Base-by-base conservation (phyloP, 805 yeast species). In the Komagataella ulmi region DNA sequence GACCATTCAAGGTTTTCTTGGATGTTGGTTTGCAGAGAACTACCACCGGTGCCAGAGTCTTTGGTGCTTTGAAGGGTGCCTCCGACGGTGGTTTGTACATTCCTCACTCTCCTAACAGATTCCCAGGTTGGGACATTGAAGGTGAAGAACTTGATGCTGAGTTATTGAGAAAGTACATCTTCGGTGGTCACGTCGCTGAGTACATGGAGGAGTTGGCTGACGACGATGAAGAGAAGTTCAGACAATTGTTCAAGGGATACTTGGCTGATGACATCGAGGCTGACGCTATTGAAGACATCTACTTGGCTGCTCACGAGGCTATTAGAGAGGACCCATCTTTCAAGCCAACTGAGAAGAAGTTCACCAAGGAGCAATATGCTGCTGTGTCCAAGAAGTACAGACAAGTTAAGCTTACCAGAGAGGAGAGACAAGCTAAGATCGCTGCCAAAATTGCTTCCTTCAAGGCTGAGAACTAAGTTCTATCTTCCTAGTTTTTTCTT, bases 51-150 rank as follows among this genome's bases (percentile, higher is more conserved):
- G 97, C 98, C 72, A 88, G 96, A 78, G 82, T 93, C 74, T 93
- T 93, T 69, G 99, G 98, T 88, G 97, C 93, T 71, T 80, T 93
- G 70, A 93, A 93, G 85, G 99, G 99, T 86, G 99, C 99, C 70
- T 91, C 98, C 60, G 99, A 93, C 74, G 99, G 99, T 87, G 99
- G 99, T 68, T 81, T 93, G 69, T 88, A 86, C 90, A 80, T 93
- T 71, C 99, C 99, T 65, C 99, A 93, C 90, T 88, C 96, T 66
- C 87, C 96, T 71, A 90, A 90, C 83, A 90, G 99, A 85, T 93
- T 90, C 96, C 99, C 99, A 77, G 99, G 99, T 80, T 93, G 91
- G 95, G 99, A 93, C 76, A 88, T 91, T 68, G 99, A 93, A 81
- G 70, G 85, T 67, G 96, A 93, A 81, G 99, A 93, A 80, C 83